These are phyloP conservation scores for Eleusine indica DNA, from an alignment of 176 grass and related monocot genomes.

Conservation along the genomic window DNA sequence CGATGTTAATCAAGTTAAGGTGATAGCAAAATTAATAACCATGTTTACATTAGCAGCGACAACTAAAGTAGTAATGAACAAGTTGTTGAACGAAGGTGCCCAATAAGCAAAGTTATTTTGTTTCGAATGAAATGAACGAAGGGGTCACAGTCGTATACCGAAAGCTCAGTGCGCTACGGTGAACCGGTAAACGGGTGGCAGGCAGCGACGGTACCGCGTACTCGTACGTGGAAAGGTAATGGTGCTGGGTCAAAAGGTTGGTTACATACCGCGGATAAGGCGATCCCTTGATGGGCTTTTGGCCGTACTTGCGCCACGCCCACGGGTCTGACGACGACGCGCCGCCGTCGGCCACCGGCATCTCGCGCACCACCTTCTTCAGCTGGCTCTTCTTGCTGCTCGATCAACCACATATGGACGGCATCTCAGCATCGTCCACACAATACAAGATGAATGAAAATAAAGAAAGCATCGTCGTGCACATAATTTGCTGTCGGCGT, in stretches of 20 bases:
- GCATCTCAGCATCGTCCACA: neutral
- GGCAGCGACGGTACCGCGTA: neutral
- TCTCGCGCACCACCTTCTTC: constrained; percentile 83
- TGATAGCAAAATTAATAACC: neutral
- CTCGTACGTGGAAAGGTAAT: constrained; percentile 27
- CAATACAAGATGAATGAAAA: no score
- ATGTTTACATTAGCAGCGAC: neutral
- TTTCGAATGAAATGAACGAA: neutral
- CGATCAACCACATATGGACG: neutral
- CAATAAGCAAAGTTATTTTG: neutral
- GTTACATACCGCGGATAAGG: constrained; percentile 82
- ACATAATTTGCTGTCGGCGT: neutral
- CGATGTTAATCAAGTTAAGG: neutral
- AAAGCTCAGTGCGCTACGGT: neutral
- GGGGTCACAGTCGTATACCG: neutral
- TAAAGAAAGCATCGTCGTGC: neutral
- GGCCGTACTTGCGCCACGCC: constrained; percentile 99
- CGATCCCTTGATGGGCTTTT: constrained; percentile 99
- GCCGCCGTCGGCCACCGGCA: constrained; percentile 71
- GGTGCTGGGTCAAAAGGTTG: neutral
- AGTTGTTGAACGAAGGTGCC: neutral
- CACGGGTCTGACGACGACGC: constrained; percentile 74
- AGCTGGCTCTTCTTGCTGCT: constrained; percentile 83
- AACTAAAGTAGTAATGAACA: neutral
- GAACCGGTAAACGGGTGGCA: neutral